Evolutionary conservation across 2,329 filamentous ascomycete genomes (phyloP).

Genomic region (Colletotrichum sp.): DNA sequence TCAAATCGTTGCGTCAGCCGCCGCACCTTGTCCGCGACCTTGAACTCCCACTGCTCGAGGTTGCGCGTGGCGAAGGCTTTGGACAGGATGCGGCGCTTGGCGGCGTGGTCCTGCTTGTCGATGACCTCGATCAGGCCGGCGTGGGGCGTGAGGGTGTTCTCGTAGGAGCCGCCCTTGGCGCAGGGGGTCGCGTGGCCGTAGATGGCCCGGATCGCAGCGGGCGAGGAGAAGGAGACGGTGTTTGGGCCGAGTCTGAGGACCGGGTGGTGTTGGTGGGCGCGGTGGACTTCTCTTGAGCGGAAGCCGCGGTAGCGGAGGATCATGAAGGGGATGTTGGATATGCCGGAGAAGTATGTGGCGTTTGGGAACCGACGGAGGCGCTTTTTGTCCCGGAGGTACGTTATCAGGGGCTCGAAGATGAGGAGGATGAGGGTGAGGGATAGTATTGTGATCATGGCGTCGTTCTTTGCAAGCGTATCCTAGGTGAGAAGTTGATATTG

Average conservation of each 20-base stretch:
- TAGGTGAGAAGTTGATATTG: neutral
- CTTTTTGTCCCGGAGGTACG: neutral
- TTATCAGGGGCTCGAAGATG: neutral
- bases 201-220: neutral
- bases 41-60: conserved; percentile 59
- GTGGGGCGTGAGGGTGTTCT: conserved; percentile 49
- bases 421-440: neutral
- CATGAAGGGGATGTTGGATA: neutral
- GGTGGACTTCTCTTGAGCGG: neutral
- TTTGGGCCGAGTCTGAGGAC: neutral
- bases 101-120: conserved; percentile 55
- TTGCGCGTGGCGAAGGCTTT: conserved; percentile 58
- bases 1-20: conserved; percentile 43
- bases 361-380: neutral
- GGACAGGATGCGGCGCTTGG: conserved; percentile 55
- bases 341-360: neutral
- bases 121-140: conserved; percentile 57
- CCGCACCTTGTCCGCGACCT: conserved; percentile 55
- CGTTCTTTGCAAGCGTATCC: neutral
- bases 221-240: neutral
- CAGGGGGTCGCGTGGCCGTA: conserved; percentile 52
- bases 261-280: neutral
- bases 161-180: conserved; percentile 54
- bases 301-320: neutral
- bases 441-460: neutral